Conservation (phyloP, 1,139 yeast species). For the Geotrichum histeridarum region DNA sequence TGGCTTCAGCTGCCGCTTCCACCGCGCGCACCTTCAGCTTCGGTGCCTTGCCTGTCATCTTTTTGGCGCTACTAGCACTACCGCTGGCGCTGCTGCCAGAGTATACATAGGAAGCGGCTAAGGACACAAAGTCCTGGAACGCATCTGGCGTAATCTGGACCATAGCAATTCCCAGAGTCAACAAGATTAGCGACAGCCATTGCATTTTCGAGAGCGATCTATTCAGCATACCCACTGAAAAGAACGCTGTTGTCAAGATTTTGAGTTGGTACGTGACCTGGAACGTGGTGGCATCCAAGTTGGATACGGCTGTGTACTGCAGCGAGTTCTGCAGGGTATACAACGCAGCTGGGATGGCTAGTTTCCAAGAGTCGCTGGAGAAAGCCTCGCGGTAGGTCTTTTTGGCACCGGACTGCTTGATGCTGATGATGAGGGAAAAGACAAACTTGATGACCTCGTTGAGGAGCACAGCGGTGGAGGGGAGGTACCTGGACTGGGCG, state of each 20-base stretch:
- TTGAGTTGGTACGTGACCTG: constrained; percentile 44
- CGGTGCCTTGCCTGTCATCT: not conserved
- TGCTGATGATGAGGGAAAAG: constrained; percentile 33
- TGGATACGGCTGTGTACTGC: constrained; percentile 42
- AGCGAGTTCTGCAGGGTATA: constrained; percentile 42
- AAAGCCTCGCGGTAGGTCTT: constrained; percentile 33
- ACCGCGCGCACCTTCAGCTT: constrained; percentile 7
- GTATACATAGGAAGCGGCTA: constrained; percentile 19
- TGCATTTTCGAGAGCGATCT: constrained; percentile 34
- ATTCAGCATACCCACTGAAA: constrained; percentile 40
- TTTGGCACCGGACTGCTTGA: constrained; percentile 28
- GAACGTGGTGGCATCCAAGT: constrained; percentile 42
- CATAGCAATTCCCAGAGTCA: constrained; percentile 40
- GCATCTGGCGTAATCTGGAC: constrained; percentile 40
- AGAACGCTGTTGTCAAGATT: constrained; percentile 43
- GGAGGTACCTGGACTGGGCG: constrained; percentile 33
- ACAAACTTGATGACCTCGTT: constrained; percentile 40
- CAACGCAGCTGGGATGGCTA: constrained; percentile 41
- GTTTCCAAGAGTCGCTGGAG: constrained; percentile 40
- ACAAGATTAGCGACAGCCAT: constrained; percentile 38
- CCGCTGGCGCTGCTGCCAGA: constrained; percentile 6
- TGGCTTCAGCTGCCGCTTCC: constrained; percentile 22
- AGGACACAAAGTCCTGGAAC: constrained; percentile 23
- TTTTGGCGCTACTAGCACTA: not conserved
- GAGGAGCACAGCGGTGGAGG: constrained; percentile 43